Base-by-base conservation (phyloP, 1,284 basidiomycete genomes). In the Ceratobasidium sp. region DNA sequence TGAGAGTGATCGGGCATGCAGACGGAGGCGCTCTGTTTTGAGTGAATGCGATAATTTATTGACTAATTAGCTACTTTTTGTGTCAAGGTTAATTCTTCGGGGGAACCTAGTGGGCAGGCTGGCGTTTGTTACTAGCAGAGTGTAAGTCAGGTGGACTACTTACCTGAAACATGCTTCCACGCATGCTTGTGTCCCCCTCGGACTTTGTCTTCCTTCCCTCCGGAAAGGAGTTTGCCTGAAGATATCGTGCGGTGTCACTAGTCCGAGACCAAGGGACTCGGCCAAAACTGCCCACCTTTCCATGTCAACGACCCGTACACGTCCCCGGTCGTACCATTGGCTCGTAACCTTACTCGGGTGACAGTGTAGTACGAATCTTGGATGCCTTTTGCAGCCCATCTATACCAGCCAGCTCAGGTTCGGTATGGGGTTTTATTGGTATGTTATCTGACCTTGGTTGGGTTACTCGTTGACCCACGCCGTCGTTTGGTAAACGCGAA, bases 261-360 rank as follows among this genome's bases (percentile, higher is more conserved):
- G 20, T 22, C 35, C 25, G 38, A 20, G 70, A 10, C 15, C n/a
- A 49, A 49, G 42, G 57, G 71, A 22, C 29, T 31, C 17, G 15
- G 12, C 12, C 27, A 50, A 31, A 42, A 52, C 22, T 55, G 31
- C 88, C 68, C 50, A 92, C 91, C 90, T 81, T 83, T 86, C 91
- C 91, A 93, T 67, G 86, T 82, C 12, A 92, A 77, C 69, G 82
- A 81, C 4, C 92, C 92, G 89, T 89, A 93, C 12, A 85, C 91
- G 75, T 88, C 90, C 2, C 90, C 92, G 73, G 90, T 87, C 34
- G 77, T 81, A n/a, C 90, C 89, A 73, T 87, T 86, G 45, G 81
- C 79, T 77, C 91, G 91, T 73, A 93, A 83, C 70, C 80, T 79
- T 29, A 88, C 84, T 73, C 84, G 81, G 6, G 89, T 91, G 52